Evolutionary conservation across 352 stramenopile genomes (phyloP), one percentile per base, ranked within the genome.

Genomic region (Pythium volutum): DNA sequence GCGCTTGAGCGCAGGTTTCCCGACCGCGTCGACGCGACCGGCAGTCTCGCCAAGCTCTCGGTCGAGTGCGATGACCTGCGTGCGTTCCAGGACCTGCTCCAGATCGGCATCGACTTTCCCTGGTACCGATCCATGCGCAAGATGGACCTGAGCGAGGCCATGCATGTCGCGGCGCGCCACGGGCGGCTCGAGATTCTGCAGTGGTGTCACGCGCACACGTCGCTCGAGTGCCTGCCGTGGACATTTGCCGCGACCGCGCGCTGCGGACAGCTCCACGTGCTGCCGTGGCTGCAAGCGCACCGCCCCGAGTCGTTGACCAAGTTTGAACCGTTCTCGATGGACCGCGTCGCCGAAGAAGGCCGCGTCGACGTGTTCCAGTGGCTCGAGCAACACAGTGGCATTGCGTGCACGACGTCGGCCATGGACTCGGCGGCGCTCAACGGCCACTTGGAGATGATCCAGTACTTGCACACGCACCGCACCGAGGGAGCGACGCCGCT

Each of bases 281-380:
- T 71, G 12, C 42, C 60, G 42, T 71, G 64, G 64, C 60, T 71
- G 4, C 53, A 60, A 31, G 27, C 33, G 18, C 43, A 71, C 43
- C 54, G 54, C 18, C 38, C 49, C 53, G 58, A 67, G 45, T 67
- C 64, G 18, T 53, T 57, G 38, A 49, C 58, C 45, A 48, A 59
- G 31, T 55, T 67, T 7, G 53, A 57, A 26, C 49, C 64, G 0
- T 71, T 67, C n/a, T 64, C 64, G 26, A 71, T 71, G 64, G 64
- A 71, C 58, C 57, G 53, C 42, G 64, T 64, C 9, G 55, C 64
- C 18, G 64, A 64, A 4, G 55, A 66, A 45, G 64, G 64, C 18
- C 47, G 59, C 27, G 42, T 71, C 0, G 45, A 67, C 12, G n/a
- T 59, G n/a, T 71, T 67, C 48, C 52, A 71, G 49, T 71, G 64